phyloP scores from a whole-genome alignment of 2,329 filamentous ascomycete species.

The Fusarium nygamai region DNA sequence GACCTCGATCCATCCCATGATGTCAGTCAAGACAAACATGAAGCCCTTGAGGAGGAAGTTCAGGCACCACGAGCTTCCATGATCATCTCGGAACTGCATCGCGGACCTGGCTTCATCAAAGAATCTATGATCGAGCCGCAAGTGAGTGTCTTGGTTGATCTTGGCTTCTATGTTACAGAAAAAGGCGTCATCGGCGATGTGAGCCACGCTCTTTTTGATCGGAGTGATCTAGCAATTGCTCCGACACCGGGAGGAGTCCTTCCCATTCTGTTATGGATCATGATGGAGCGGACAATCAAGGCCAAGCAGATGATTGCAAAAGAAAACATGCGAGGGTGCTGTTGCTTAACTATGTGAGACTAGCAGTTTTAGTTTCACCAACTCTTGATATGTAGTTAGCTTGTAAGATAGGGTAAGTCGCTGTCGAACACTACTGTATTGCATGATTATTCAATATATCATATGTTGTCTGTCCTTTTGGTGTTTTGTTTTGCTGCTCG shows the following conservation, averaged over 20 bases:
- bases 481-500: too few relatives aligned
- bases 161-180: not conserved
- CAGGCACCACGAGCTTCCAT: not conserved
- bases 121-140: not conserved
- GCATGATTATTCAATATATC: too few relatives aligned
- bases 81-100: not conserved
- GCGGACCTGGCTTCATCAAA: not conserved
- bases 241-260: not conserved
- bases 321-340: not conserved
- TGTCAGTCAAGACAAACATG: fast-evolving
- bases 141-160: not conserved
- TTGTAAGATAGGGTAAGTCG: too few relatives aligned
- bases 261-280: not conserved
- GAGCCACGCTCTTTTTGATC: not conserved
- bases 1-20: not conserved
- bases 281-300: not conserved
- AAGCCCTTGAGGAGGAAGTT: fast-evolving
- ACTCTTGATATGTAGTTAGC: too few relatives aligned
- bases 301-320: not conserved
- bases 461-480: too few relatives aligned
- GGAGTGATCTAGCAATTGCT: not conserved
- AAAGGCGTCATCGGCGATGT: not conserved
- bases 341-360: not conserved
- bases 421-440: too few relatives aligned
- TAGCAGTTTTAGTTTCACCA: too few relatives aligned